Base-by-base conservation (phyloP, 768 basidiomycete species). In the Auricularia sp. region DNA sequence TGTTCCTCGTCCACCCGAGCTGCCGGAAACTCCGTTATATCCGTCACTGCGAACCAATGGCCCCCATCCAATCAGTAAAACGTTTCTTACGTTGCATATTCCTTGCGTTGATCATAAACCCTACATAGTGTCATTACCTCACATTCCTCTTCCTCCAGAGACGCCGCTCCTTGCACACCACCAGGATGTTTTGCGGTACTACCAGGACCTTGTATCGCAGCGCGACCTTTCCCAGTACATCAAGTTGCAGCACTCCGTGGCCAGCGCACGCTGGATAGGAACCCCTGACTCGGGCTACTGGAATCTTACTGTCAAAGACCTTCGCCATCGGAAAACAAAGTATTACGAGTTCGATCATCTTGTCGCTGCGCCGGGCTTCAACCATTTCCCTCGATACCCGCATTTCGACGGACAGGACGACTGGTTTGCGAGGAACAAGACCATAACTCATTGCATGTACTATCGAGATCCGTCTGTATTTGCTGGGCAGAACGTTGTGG, bases 1-100 rank as follows among this genome's bases (percentile, higher is more conserved):
- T 21, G 29, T 35, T 33, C 70, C 75, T 1, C 68, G 68, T n/a
- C 81, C 82, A 21, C 83, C 84, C 3, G 67, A 69, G 2, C 72
- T 86, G 4, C 84, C 84, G 1, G 78, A 82, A 69, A 82, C 81
- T 0, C 81, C 83, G 0, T 67, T 84, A 4, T 86, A 86, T 66
- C 83, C 83, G 3, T 74, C 71, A 8, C 76, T 86, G 16, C 78
- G 71, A 64, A 83, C 81, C 14, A 85, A 85, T 70, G 83, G 81
- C 0, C 83, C 83, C 16, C 76, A 80, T 3, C 84, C 84, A 1
- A 77, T 76, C 14, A 86, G 47, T 51, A 51, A 8, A 18, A 12
- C 7, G 47, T 18, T 10, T 51, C 16, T 51, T 18, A 6, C 18
- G 11, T 12, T 51, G 39, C 7, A 7, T 42, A 14, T 42, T 42